phyloP scores from a whole-genome alignment of 164 flowering plant species.

The Litsea cubeba region DNA sequence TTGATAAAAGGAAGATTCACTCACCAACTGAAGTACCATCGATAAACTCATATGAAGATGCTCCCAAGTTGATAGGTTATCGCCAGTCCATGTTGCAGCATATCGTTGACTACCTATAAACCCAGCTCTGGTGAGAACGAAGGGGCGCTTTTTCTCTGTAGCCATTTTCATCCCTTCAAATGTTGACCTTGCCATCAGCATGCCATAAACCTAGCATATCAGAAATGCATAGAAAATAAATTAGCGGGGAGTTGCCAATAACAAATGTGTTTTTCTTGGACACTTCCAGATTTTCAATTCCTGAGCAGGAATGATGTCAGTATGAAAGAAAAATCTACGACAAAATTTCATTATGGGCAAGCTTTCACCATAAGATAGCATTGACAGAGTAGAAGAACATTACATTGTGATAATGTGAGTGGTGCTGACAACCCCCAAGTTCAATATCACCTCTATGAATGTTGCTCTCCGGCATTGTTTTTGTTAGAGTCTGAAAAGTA shows the following conservation, averaged over 20 bases:
- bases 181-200: slow-evolving; percentile 96
- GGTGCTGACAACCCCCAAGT: slow-evolving; percentile 78
- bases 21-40: slow-evolving; percentile 93
- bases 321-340: slow-evolving; percentile 6
- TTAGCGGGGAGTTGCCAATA: neutral
- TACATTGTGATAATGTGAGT: slow-evolving; percentile 91
- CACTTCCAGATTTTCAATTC: neutral
- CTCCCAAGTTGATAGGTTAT: slow-evolving; percentile 89
- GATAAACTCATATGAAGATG: slow-evolving; percentile 90
- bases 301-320: neutral
- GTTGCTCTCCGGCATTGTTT: slow-evolving; percentile 95
- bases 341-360: neutral
- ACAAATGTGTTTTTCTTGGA: neutral
- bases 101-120: slow-evolving; percentile 86
- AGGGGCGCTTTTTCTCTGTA: slow-evolving; percentile 65
- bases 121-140: slow-evolving; percentile 96
- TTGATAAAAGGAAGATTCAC: slow-evolving; percentile 12
- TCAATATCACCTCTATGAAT: slow-evolving; percentile 81
- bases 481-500: slow-evolving; percentile 60
- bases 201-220: slow-evolving; percentile 71
- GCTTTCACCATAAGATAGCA: neutral
- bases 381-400: slow-evolving; percentile 2
- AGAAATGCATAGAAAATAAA: neutral
- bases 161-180: slow-evolving; percentile 87
- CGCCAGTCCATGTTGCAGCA: slow-evolving; percentile 99